A percentile compares a stretch with the other conserved stretches of the same genome.
Conservation (phyloP, 495 filamentous ascomycete species). For the Physcia stellaris region DNA sequence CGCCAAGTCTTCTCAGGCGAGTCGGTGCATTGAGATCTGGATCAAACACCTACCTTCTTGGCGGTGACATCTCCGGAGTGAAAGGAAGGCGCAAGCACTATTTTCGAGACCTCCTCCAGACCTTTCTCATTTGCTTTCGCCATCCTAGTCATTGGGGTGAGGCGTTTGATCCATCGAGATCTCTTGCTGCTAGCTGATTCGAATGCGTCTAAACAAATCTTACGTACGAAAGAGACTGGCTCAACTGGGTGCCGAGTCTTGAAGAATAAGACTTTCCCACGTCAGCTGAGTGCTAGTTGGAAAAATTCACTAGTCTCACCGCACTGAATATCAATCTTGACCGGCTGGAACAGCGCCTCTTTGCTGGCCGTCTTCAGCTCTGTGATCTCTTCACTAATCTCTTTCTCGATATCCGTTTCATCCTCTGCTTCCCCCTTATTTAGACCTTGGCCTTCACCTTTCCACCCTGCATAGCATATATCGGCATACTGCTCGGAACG, state of each 20-base stretch:
- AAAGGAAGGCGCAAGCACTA: slow-evolving; percentile 63
- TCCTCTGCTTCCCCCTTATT: slow-evolving; percentile 24
- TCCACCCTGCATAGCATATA: no score
- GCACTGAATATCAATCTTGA: slow-evolving; percentile 67
- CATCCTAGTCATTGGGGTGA: slow-evolving; percentile 66
- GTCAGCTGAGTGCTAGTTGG: no score
- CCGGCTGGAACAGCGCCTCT: slow-evolving; percentile 40
- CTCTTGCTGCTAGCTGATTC: slow-evolving; percentile 37
- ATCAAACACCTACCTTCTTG: slow-evolving; percentile 28
- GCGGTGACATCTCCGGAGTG: slow-evolving; percentile 35
- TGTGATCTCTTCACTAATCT: slow-evolving; percentile 66
- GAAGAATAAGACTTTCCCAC: slow-evolving; percentile 37
- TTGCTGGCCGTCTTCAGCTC: slow-evolving; percentile 39
- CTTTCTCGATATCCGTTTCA: slow-evolving; percentile 64
- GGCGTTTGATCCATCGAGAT: slow-evolving; percentile 64
- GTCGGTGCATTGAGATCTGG: no score
- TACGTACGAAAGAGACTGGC: slow-evolving; percentile 63
- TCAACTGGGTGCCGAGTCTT: slow-evolving; percentile 55
- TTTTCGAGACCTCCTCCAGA: slow-evolving; percentile 52
- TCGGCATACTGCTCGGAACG: background rate
- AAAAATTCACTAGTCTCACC: slow-evolving; percentile 36
- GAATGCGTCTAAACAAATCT: slow-evolving; percentile 55
- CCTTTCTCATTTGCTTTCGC: slow-evolving; percentile 70
- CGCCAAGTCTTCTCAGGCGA: no score
- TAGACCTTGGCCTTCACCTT: no score